Conservation (phyloP, 2,329 filamentous ascomycete genomes). For the Colletotrichum godetiae region DNA sequence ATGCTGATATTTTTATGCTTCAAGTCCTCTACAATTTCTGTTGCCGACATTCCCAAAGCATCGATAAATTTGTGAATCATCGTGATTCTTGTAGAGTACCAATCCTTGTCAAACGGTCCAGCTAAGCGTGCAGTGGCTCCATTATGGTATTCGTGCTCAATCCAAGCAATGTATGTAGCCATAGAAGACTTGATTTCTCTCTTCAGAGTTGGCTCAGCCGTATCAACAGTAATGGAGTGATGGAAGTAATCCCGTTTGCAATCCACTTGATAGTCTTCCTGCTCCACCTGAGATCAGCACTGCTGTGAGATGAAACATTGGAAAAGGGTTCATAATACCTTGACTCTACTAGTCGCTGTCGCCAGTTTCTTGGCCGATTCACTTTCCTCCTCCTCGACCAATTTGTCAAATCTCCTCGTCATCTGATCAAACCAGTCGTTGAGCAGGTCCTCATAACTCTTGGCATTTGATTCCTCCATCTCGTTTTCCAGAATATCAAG, state of each 20-base stretch:
- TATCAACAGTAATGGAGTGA: accelerated
- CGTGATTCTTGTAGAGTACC: neutral
- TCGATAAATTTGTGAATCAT: neutral
- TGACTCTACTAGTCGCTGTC: accelerated
- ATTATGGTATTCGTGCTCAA: neutral
- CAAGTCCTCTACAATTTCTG: neutral
- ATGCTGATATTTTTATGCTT: accelerated
- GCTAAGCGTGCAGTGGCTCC: neutral
- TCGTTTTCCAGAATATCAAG: neutral
- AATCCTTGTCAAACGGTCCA: neutral
- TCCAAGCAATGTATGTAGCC: neutral
- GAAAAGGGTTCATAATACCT: neutral
- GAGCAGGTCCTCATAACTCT: neutral
- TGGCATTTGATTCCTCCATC: neutral
- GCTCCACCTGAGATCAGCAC: no score
- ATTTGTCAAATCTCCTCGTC: neutral
- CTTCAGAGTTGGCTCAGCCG: accelerated
- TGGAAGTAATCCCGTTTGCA: neutral
- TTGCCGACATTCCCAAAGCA: neutral
- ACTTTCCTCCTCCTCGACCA: neutral
- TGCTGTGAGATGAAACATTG: accelerated
- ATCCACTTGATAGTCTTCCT: neutral
- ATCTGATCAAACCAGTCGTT: neutral
- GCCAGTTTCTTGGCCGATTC: neutral
- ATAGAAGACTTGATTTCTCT: neutral